Evolutionary conservation across 202 grass and related monocot genomes (phyloP).

Genomic region (Setaria viridis): DNA sequence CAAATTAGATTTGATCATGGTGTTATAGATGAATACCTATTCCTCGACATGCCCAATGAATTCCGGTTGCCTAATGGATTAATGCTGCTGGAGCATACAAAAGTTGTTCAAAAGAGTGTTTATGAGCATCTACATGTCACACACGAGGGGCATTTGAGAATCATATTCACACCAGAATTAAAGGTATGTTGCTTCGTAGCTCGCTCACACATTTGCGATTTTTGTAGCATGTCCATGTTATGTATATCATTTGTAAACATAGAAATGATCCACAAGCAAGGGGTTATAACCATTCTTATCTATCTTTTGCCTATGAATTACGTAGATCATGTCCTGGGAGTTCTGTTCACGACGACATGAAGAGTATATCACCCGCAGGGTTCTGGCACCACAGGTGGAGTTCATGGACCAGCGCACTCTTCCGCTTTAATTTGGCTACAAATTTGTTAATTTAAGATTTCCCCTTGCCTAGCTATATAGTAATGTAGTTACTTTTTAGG

Average conservation of each 20-base stretch:
- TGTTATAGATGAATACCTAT: conserved; percentile 86
- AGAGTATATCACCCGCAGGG: conserved; percentile 80
- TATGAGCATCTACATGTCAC: conserved; percentile 90
- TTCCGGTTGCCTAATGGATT: conserved; percentile 74
- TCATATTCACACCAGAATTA: conserved; percentile 93
- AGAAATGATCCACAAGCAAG: conserved; percentile 51
- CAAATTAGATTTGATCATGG: conserved; percentile 97
- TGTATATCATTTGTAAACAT: conserved; percentile 52
- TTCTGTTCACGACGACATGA: conserved; percentile 85
- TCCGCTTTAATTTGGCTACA: conserved; percentile 23
- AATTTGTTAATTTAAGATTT: background rate
- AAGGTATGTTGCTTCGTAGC: conserved; percentile 59
- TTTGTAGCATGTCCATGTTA: conserved; percentile 18
- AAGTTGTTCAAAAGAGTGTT: conserved; percentile 87
- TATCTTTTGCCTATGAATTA: conserved; percentile 42
- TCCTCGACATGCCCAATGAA: conserved; percentile 88
- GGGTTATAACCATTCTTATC: conserved; percentile 51
- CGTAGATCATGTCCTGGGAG: conserved; percentile 95
- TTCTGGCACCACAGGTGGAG: conserved; percentile 81
- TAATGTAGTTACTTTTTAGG: background rate
- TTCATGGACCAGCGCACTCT: conserved; percentile 7
- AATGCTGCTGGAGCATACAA: conserved; percentile 80
- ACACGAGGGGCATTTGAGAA: conserved; percentile 82
- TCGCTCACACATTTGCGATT: background rate
- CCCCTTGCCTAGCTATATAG: conserved; percentile 1